Percentiles rank a stretch among this genome's conserved stretches.
phyloP scores from a whole-genome alignment of 2,329 filamentous ascomycete species.

The Rhinocladiella mackenziei region DNA sequence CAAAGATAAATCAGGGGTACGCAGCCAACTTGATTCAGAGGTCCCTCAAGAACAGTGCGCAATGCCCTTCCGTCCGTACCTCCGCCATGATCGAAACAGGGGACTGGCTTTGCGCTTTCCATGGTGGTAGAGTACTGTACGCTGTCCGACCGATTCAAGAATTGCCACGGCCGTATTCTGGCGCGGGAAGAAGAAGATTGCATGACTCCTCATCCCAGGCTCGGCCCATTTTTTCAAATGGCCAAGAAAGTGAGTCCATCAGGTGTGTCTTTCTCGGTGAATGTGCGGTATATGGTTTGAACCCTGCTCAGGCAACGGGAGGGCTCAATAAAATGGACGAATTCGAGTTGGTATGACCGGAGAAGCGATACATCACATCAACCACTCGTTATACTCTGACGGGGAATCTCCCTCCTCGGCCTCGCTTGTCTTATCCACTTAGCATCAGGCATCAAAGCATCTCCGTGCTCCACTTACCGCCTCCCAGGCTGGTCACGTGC shows the following conservation, averaged over 20 bases:
- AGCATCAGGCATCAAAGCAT: too few relatives aligned
- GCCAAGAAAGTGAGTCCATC: not conserved
- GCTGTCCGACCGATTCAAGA: too few relatives aligned
- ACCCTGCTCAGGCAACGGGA: slow-evolving; percentile 4
- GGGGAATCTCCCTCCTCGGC: not conserved
- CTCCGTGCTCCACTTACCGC: not conserved
- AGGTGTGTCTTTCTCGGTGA: slow-evolving; percentile 19
- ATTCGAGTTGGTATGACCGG: slow-evolving; percentile 16
- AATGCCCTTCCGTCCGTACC: slow-evolving; percentile 15
- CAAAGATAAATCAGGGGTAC: too few relatives aligned
- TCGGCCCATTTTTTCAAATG: too few relatives aligned
- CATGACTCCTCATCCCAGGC: too few relatives aligned
- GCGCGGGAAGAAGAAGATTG: not conserved
- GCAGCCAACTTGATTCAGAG: slow-evolving; percentile 6
- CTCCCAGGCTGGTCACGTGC: slow-evolving; percentile 2
- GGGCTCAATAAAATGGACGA: slow-evolving; percentile 3
- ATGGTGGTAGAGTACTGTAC: slow-evolving; percentile 16
- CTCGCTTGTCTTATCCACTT: too few relatives aligned
- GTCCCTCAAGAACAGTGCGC: slow-evolving; percentile 3
- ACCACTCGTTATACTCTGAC: not conserved
- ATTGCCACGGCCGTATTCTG: too few relatives aligned
- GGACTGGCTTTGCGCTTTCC: slow-evolving; percentile 19
- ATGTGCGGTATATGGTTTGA: slow-evolving; percentile 17
- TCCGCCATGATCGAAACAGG: slow-evolving; percentile 18
- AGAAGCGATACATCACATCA: too few relatives aligned